Evolutionary conservation across 306 rosid species (phyloP).

Genomic region (Cucurbita argyrosperma): DNA sequence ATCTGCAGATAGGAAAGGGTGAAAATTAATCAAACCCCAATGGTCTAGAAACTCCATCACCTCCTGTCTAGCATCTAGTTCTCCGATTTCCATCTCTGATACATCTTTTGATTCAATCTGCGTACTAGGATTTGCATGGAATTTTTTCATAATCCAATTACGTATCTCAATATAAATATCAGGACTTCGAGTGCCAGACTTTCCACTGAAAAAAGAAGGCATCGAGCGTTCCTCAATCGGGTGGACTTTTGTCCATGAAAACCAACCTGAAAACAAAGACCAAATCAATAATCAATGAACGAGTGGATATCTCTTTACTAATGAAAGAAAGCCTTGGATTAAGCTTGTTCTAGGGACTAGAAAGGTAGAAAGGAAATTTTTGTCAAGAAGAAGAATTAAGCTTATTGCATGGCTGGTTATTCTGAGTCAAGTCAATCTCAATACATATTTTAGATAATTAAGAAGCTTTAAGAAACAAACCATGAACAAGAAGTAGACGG

Average conservation of each 20-base stretch:
- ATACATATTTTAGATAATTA: not conserved
- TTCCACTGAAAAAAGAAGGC: constrained; percentile 63
- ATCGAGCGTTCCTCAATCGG: constrained; percentile 56
- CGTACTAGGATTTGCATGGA: constrained; percentile 38
- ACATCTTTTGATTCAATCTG: constrained; percentile 57
- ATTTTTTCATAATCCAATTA: constrained; percentile 61
- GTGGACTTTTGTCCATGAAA: constrained; percentile 59
- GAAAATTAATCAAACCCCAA: constrained; percentile 93
- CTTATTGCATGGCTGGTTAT: not conserved
- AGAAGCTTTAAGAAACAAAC: not conserved
- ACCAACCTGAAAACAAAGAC: constrained; percentile 64
- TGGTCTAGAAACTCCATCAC: constrained; percentile 72
- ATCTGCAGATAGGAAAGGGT: constrained; percentile 48
- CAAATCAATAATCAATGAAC: not conserved
- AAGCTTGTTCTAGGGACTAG: not conserved
- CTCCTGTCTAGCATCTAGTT: constrained; percentile 62
- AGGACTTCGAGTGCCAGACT: constrained; percentile 47
- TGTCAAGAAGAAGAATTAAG: not conserved
- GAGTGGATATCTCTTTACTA: not conserved
- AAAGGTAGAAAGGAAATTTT: not conserved
- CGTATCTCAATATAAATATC: constrained; percentile 59
- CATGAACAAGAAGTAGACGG: not conserved
- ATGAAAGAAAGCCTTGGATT: not conserved
- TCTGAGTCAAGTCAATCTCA: not conserved
- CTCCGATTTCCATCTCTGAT: constrained; percentile 64